These are phyloP conservation scores for Tricholoma matsutake DNA, from an alignment of 768 basidiomycete genomes.

Conservation along the genomic window DNA sequence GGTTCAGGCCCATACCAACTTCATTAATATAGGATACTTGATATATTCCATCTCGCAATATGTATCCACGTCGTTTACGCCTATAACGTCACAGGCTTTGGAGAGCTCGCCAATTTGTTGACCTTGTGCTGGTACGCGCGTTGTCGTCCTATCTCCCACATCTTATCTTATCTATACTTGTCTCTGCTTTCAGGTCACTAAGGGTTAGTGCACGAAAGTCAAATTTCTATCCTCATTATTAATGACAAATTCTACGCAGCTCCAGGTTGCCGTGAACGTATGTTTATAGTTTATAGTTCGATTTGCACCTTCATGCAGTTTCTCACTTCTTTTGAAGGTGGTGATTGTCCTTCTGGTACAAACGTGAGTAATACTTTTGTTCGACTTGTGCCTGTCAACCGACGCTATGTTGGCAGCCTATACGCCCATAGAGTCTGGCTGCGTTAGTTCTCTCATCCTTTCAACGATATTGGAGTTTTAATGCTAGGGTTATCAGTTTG, in stretches of 20 bases:
- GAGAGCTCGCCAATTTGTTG: slow-evolving; percentile 15
- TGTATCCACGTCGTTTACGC: slow-evolving; percentile 26
- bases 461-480: background rate
- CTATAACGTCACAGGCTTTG: slow-evolving; percentile 24
- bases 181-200: slow-evolving; percentile 17
- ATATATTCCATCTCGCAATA: slow-evolving; percentile 26
- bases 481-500: slow-evolving; percentile 22
- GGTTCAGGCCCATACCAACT: background rate
- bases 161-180: background rate
- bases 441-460: slow-evolving; percentile 30
- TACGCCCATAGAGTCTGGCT: slow-evolving; percentile 47
- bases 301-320: background rate
- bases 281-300: slow-evolving; percentile 13
- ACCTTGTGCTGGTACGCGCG: slow-evolving; percentile 9
- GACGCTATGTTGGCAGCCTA: slow-evolving; percentile 24
- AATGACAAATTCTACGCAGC: slow-evolving; percentile 22
- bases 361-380: slow-evolving; percentile 26
- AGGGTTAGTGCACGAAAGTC: slow-evolving; percentile 14
- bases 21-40: slow-evolving; percentile 20
- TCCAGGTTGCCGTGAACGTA: slow-evolving; percentile 42
- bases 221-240: background rate
- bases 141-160: background rate
- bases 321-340: slow-evolving; percentile 23
- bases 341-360: slow-evolving; percentile 44
- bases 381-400: background rate